These are phyloP conservation scores for Fomitopsis schrenkii DNA, from an alignment of 1,284 basidiomycete genomes.

Conservation along the genomic window DNA sequence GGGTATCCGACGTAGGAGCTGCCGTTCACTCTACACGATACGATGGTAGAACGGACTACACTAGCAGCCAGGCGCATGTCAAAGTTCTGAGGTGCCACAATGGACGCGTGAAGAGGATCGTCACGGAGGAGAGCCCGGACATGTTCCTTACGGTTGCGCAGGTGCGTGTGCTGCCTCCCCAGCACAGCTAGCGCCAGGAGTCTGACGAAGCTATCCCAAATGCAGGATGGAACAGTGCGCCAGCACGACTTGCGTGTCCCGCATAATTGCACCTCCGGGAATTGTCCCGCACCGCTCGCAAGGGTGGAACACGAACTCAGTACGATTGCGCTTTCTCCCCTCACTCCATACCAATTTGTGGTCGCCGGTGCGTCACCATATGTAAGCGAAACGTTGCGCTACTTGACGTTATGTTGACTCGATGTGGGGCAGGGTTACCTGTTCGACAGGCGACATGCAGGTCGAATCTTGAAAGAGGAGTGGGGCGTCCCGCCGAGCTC, in stretches of 20 bases:
- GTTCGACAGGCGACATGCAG: slow-evolving; percentile 81
- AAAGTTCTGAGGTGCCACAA: slow-evolving; percentile 67
- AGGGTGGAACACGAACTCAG: slow-evolving; percentile 57
- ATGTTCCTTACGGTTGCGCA: slow-evolving; percentile 84
- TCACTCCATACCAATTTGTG: slow-evolving; percentile 71
- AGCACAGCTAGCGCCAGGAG: not conserved
- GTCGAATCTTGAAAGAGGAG: slow-evolving; percentile 59
- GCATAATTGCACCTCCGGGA: slow-evolving; percentile 52
- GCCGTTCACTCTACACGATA: slow-evolving; percentile 31
- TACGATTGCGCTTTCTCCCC: slow-evolving; percentile 61
- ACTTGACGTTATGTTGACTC: not conserved
- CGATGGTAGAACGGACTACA: slow-evolving; percentile 36
- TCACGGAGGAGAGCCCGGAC: slow-evolving; percentile 80
- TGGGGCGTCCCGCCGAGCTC: slow-evolving; percentile 63
- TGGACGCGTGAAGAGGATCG: slow-evolving; percentile 74
- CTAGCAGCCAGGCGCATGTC: slow-evolving; percentile 40
- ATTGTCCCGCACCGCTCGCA: slow-evolving; percentile 68
- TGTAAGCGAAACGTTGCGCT: slow-evolving; percentile 37
- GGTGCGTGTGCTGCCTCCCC: slow-evolving; percentile 35
- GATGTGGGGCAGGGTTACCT: slow-evolving; percentile 64
- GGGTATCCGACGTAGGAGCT: slow-evolving; percentile 76
- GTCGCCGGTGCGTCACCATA: slow-evolving; percentile 70
- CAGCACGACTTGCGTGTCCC: slow-evolving; percentile 82
- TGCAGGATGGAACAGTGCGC: slow-evolving; percentile 65
- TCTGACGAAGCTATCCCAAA: not conserved